phyloP scores from a whole-genome alignment of 306 rosid genomes.

The Vicia faba region DNA sequence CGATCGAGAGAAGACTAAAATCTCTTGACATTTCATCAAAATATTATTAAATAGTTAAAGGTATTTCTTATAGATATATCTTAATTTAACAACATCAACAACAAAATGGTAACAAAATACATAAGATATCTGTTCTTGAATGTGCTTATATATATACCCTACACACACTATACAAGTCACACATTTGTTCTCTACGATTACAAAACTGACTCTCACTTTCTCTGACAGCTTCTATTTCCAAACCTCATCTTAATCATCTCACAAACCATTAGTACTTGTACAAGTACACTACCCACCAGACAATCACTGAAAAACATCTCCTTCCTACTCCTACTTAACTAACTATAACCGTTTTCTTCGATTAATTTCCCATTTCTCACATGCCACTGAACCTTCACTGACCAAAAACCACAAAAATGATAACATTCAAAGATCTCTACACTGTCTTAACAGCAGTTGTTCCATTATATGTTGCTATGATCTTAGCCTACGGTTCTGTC shows the following conservation, averaged over 20 bases:
- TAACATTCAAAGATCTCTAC: conserved; percentile 35
- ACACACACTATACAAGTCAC: conserved; percentile 17
- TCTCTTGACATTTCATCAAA: too few species aligned
- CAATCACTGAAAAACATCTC: neutral
- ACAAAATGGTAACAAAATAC: too few species aligned
- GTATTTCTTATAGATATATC: too few species aligned
- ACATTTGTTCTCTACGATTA: neutral
- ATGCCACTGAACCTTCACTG: neutral
- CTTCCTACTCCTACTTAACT: conserved; percentile 1
- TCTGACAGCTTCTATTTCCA: conserved; percentile 17
- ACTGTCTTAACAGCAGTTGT: conserved; percentile 36
- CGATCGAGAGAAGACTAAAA: too few species aligned
- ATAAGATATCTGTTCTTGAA: neutral
- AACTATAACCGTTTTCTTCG: conserved; percentile 20
- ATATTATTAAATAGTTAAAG: too few species aligned
- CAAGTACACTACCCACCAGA: conserved; percentile 1
- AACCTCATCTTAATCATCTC: neutral
- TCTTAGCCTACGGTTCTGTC: conserved; percentile 37
- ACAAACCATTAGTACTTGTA: neutral
- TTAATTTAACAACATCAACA: too few species aligned
- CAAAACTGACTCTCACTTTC: conserved; percentile 1
- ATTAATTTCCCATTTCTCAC: neutral
- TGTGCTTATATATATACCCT: conserved; percentile 13
- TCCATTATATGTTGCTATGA: conserved; percentile 38
- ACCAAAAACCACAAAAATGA: conserved; percentile 6